Evolutionary conservation across 768 basidiomycete genomes (phyloP).

Genomic region (Pleurotus cornucopiae): DNA sequence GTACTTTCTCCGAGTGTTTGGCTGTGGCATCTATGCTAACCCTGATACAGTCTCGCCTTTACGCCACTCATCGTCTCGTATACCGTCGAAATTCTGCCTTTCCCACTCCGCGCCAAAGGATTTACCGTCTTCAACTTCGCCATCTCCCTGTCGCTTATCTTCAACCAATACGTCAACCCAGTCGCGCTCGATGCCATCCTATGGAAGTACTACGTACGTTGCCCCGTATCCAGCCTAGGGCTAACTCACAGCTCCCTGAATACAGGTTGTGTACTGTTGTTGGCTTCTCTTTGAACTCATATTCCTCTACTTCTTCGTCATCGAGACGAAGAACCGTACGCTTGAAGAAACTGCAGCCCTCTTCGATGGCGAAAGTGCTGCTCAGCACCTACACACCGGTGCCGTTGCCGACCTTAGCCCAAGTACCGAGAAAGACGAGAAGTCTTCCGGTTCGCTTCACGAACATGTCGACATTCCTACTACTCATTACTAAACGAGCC

Average conservation of each 20-base stretch:
- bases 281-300: conserved; percentile 40
- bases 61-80: conserved; percentile 63
- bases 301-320: conserved; percentile 29
- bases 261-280: conserved; percentile 38
- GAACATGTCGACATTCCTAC: neutral
- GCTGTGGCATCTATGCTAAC: neutral
- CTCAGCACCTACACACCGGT: conserved; percentile 16
- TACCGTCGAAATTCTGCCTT: conserved; percentile 67
- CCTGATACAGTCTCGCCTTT: conserved; percentile 42
- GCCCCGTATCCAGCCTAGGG: neutral
- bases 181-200: conserved; percentile 33
- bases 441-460: neutral
- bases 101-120: conserved; percentile 67
- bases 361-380: conserved; percentile 49
- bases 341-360: conserved; percentile 54
- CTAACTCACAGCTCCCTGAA: neutral
- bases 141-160: conserved; percentile 60
- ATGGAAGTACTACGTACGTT: conserved; percentile 53
- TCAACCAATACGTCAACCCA: conserved; percentile 65
- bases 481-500: too few relatives aligned
- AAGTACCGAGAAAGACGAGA: conserved; percentile 12
- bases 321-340: conserved; percentile 45
- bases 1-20: conserved; percentile 11
- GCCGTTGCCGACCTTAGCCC: conserved; percentile 15
- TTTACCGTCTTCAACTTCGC: conserved; percentile 61